Evolutionary conservation across 345 rosid genomes (phyloP).

Genomic region (Boechera divaricarpa): DNA sequence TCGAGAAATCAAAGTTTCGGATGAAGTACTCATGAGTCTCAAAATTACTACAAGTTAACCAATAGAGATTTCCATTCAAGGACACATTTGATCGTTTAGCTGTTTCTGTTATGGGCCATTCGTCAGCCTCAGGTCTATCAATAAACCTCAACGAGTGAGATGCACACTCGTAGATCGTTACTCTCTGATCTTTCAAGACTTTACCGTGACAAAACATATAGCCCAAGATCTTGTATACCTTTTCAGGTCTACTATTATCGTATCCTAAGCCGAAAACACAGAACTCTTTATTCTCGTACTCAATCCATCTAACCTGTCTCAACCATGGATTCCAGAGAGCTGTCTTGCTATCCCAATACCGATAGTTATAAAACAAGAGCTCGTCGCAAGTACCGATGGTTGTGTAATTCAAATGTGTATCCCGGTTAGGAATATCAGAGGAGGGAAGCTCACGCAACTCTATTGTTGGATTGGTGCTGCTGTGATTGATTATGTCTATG

Average conservation of each 20-base stretch:
- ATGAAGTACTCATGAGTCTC: neutral
- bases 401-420: too few species aligned
- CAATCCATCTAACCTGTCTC: neutral
- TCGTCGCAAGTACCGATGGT: neutral
- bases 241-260: neutral
- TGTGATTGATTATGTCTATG: neutral
- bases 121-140: neutral
- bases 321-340: conserved; percentile 8
- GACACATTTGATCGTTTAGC: neutral
- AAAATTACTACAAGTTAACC: neutral
- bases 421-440: neutral
- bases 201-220: neutral
- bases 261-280: neutral
- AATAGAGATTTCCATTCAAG: conserved; percentile 21
- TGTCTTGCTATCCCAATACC: neutral
- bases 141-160: neutral
- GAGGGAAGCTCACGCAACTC: neutral
- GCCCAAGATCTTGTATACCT: conserved; percentile 2
- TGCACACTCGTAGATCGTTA: conserved; percentile 7
- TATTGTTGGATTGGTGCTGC: neutral
- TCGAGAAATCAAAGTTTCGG: conserved; percentile 11
- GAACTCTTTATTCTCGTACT: neutral
- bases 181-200: neutral
- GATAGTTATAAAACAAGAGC: neutral
- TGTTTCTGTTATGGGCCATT: neutral